Percentiles rank a stretch among this genome's conserved stretches.
phyloP scores from a whole-genome alignment of 225 moss, liverwort and hornwort genomes.

The Neckera pumila region DNA sequence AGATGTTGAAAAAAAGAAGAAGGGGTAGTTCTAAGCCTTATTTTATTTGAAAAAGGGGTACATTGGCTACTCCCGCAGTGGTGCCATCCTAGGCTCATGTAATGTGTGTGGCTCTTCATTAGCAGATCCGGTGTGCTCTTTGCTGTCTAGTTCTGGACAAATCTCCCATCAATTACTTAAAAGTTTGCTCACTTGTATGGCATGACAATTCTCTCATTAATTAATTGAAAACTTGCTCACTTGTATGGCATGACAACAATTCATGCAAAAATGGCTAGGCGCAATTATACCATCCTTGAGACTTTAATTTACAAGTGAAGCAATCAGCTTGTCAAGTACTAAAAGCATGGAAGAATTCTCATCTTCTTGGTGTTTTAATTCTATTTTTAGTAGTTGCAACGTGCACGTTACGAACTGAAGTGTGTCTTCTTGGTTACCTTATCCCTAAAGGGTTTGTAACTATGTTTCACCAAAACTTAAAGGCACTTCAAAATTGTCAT shows the following conservation, averaged over 20 bases:
- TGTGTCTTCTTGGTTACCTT: not conserved
- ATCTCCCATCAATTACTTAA: not conserved
- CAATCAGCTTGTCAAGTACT: not conserved
- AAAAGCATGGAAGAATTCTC: not conserved
- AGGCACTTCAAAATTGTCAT: not conserved
- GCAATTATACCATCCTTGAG: not conserved
- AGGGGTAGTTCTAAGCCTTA: not conserved
- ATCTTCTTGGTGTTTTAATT: not conserved
- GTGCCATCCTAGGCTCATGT: not conserved
- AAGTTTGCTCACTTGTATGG: not conserved
- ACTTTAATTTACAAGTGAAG: not conserved
- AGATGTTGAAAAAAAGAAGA: not conserved
- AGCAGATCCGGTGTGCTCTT: accelerated
- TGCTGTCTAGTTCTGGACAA: no score
- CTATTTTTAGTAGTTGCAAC: not conserved
- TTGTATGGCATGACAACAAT: not conserved
- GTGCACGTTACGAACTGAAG: not conserved
- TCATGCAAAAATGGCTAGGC: not conserved
- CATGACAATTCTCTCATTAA: not conserved
- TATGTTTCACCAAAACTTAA: no score
- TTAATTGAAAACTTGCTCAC: no score
- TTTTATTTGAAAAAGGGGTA: no score
- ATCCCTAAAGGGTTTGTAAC: accelerated
- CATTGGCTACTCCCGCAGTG: not conserved
- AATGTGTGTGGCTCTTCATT: not conserved